phyloP scores from a whole-genome alignment of 2,329 filamentous ascomycete species.

The Apiospora saccharicola region DNA sequence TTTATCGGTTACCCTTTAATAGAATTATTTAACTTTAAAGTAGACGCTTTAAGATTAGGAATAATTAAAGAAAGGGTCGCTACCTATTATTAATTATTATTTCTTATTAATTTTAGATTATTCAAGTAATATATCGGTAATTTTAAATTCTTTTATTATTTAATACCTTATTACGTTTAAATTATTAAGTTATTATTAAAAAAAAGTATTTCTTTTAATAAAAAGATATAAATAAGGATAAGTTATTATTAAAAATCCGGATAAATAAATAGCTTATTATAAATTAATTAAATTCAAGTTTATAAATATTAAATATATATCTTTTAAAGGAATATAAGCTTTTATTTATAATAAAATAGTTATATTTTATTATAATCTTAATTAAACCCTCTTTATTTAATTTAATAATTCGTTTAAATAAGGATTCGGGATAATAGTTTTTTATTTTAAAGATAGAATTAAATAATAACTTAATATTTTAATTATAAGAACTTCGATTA shows the following conservation, averaged over 20 bases:
- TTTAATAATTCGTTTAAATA: background rate
- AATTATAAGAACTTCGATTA: background rate
- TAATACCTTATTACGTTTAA: background rate
- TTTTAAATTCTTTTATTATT: background rate
- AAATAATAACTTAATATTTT: background rate
- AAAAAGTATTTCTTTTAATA: background rate
- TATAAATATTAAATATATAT: background rate
- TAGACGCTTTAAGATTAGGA: background rate
- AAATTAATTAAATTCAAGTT: background rate
- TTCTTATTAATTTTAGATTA: background rate
- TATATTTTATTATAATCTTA: background rate
- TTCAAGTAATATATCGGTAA: background rate
- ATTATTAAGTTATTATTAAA: background rate
- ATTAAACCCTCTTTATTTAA: background rate
- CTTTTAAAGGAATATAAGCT: background rate
- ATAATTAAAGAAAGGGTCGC: background rate
- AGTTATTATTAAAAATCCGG: background rate
- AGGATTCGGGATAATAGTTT: too few relatives aligned
- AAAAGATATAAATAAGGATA: background rate
- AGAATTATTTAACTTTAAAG: background rate
- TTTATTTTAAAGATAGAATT: too few relatives aligned
- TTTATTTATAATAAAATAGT: background rate
- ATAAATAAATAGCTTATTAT: background rate
- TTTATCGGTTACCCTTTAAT: too few relatives aligned
- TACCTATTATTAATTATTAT: background rate